phyloP scores from a whole-genome alignment of 2,329 filamentous ascomycete genomes.

The Monosporascus sp. region DNA sequence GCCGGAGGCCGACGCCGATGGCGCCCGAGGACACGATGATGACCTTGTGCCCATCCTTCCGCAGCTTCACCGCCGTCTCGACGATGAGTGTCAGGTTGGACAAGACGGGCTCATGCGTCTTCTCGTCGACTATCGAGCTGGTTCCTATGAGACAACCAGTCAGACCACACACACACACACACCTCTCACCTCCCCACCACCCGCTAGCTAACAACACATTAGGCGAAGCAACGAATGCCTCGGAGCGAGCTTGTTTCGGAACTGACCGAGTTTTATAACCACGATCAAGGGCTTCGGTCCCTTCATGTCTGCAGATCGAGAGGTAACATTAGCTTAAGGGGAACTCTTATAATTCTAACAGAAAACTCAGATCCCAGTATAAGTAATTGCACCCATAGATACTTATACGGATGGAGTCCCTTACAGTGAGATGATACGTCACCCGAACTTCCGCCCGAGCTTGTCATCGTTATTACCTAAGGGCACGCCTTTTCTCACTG shows the following conservation, averaged over 20 bases:
- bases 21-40: constrained; percentile 96
- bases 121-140: constrained; percentile 97
- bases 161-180: background rate
- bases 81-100: constrained; percentile 90
- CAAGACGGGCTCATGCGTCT: constrained; percentile 86
- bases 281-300: constrained; percentile 62
- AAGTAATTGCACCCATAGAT: background rate
- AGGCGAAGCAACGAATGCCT: background rate
- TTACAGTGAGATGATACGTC: background rate
- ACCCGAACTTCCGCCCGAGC: constrained; percentile 5
- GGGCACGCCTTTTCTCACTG: constrained; percentile 3
- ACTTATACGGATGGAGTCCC: background rate
- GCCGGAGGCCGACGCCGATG: constrained; percentile 85
- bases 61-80: constrained; percentile 82
- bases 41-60: constrained; percentile 87
- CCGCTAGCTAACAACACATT: background rate
- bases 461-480: constrained; percentile 15
- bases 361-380: background rate
- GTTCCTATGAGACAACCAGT: constrained; percentile 59
- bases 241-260: constrained; percentile 1
- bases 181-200: no score
- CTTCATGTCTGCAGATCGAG: constrained; percentile 53
- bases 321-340: constrained; percentile 9
- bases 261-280: constrained; percentile 81
- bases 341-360: background rate